Evolutionary conservation across 1,284 basidiomycete species (phyloP), one percentile per base, ranked within the genome.

Genomic region (Mrakiaceae sp.): DNA sequence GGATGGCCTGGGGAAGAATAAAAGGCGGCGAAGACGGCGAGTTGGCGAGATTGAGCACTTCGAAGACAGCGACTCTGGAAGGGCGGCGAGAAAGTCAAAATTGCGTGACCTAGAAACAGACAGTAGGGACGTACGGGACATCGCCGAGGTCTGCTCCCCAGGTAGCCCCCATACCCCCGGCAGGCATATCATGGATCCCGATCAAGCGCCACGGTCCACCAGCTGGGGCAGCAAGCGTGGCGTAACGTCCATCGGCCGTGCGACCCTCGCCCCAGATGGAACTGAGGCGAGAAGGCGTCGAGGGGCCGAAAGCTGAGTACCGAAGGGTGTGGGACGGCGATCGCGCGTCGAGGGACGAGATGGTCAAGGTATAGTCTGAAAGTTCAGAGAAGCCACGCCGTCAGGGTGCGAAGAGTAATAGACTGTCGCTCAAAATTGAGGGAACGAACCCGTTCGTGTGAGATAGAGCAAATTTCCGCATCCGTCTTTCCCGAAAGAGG

Each of bases 1-100:
- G 62, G 14, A 63, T 43, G 39, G 62, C 55, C 51, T 63, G 62
- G 52, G 62, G 62, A 16, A 63, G 56, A 49, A 63, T 63, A 47
- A 63, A 63, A 2, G 62, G 62, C 5, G 48, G 52, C 8, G 60
- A 61, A 12, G 62, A 9, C 12, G 44, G 16, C n/a, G 48, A 10
- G 10, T 46, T 40, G 5, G 54, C 27, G n/a, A 58, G 48, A 11
- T 54, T 50, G 56, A 58, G 53, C 44, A 63, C 50, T 2, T 63
- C 62, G n/a, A 49, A 63, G 56, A 63, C 57, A 5, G 55, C 53
- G 46, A 63, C 46, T 10, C 62, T 63, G 14, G 6, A 11, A 43
- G 27, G 27, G 27, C 27, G 27, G 27, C 2, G 27, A 2, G 27
- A 27, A 27, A 27, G 1, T 27, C 27, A 27, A 2, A 2, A 27